phyloP scores from a whole-genome alignment of 176 grass and related monocot genomes.

The Rhynchospora tenuis region DNA sequence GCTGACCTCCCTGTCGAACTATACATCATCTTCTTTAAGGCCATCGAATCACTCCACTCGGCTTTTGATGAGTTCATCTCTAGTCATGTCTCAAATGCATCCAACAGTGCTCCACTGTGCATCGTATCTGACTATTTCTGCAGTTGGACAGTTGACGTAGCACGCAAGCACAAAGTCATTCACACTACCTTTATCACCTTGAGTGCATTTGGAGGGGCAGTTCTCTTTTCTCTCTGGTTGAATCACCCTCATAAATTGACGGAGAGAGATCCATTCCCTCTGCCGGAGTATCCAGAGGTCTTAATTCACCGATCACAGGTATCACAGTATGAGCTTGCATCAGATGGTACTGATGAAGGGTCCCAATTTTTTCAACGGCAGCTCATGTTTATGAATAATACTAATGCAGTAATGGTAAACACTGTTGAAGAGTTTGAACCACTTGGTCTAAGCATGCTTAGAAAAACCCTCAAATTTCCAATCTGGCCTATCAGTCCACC shows the following conservation, averaged over 20 bases:
- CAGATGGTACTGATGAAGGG: background rate
- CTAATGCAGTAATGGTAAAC: slow-evolving; percentile 15
- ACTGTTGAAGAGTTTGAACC: slow-evolving; percentile 21
- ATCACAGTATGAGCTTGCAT: background rate
- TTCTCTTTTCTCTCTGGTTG: background rate
- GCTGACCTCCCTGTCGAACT: slow-evolving; percentile 37
- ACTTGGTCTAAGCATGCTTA: slow-evolving; percentile 13
- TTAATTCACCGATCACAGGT: slow-evolving; percentile 23
- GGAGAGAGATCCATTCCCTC: background rate
- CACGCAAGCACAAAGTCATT: background rate
- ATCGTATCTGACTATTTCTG: slow-evolving; percentile 22
- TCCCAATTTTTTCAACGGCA: background rate
- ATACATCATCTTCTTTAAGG: slow-evolving; percentile 41
- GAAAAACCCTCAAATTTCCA: background rate
- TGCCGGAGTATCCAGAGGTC: slow-evolving; percentile 15
- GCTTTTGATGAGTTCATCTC: slow-evolving; percentile 45
- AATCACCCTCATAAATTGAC: background rate
- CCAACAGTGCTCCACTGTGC: background rate
- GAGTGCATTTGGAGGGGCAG: background rate
- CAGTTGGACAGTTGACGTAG: slow-evolving; percentile 4
- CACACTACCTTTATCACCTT: slow-evolving; percentile 9
- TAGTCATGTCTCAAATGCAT: background rate
- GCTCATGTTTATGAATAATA: background rate
- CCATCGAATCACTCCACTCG: slow-evolving; percentile 42
- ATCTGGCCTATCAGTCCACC: slow-evolving; percentile 16